Evolutionary conservation across 148 eudicot genomes (phyloP).

Genomic region (Arctostaphylos glauca): DNA sequence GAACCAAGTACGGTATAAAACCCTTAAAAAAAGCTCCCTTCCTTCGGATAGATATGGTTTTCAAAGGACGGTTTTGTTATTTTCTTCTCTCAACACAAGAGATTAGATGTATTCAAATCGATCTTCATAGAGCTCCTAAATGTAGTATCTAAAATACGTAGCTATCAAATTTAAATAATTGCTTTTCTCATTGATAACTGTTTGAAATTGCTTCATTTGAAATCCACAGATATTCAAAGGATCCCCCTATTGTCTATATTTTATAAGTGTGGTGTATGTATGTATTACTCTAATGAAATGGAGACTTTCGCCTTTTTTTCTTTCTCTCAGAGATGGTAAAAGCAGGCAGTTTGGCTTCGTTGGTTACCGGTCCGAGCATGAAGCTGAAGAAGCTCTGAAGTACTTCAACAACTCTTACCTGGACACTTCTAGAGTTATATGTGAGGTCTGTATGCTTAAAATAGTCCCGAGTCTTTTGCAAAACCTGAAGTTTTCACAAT

Average conservation of each 20-base stretch:
- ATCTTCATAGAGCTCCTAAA: background rate
- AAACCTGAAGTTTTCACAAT: background rate
- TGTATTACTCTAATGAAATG: background rate
- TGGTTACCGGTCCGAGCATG: slow-evolving; percentile 71
- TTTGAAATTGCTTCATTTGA: background rate
- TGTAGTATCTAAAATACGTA: background rate
- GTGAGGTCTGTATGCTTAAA: slow-evolving; percentile 58
- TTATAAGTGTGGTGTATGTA: background rate
- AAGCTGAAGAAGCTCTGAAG: slow-evolving; percentile 74
- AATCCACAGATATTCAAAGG: background rate
- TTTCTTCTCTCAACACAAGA: background rate
- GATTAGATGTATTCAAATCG: background rate
- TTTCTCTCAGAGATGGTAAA: slow-evolving; percentile 72
- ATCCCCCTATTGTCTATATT: background rate
- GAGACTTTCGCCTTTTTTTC: background rate
- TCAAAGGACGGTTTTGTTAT: background rate
- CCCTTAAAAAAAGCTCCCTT: background rate
- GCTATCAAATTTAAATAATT: background rate
- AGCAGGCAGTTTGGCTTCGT: slow-evolving; percentile 89
- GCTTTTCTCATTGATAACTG: background rate
- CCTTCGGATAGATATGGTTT: background rate
- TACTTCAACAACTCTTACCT: slow-evolving; percentile 72
- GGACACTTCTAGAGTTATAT: slow-evolving; percentile 63
- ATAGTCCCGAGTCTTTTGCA: background rate
- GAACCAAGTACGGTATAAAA: slow-evolving; percentile 46